These are phyloP conservation scores for Shiraia sp. DNA, from an alignment of 2,329 filamentous ascomycete species.

Conservation along the genomic window DNA sequence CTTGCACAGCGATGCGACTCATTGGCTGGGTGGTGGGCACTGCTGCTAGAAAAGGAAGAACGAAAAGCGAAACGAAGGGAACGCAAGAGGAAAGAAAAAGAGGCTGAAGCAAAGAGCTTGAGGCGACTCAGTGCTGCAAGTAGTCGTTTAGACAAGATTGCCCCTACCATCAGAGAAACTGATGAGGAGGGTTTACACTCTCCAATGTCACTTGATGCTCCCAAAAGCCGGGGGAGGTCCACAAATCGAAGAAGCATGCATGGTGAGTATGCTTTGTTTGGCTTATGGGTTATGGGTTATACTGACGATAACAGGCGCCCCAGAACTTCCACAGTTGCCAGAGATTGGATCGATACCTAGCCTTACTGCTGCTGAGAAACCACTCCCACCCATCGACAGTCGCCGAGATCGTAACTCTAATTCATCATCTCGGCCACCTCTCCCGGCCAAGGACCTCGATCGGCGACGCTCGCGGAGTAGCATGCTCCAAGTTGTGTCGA, in stretches of 20 bases:
- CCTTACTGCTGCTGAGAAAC: constrained; percentile 45
- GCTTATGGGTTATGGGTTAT: neutral
- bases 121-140: constrained; percentile 87
- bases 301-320: constrained; percentile 52
- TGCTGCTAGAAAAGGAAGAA: constrained; percentile 92
- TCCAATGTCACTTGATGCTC: constrained; percentile 56
- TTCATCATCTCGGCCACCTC: constrained; percentile 77
- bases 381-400: constrained; percentile 77
- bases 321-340: constrained; percentile 77
- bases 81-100: constrained; percentile 80
- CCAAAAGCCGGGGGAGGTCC: constrained; percentile 74
- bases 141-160: constrained; percentile 79
- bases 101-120: constrained; percentile 77
- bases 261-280: constrained; percentile 24
- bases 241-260: constrained; percentile 68
- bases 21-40: constrained; percentile 92
- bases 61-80: constrained; percentile 81
- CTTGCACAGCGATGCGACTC: constrained; percentile 86
- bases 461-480: constrained; percentile 77
- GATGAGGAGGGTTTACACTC: constrained; percentile 69
- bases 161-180: constrained; percentile 75
- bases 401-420: constrained; percentile 75
- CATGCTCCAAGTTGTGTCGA: constrained; percentile 82
- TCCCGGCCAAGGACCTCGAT: constrained; percentile 77
- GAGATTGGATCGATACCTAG: constrained; percentile 57